These are phyloP conservation scores for Wallacemonas collosoma DNA, from an alignment of 208 protist genomes.

Conservation along the genomic window DNA sequence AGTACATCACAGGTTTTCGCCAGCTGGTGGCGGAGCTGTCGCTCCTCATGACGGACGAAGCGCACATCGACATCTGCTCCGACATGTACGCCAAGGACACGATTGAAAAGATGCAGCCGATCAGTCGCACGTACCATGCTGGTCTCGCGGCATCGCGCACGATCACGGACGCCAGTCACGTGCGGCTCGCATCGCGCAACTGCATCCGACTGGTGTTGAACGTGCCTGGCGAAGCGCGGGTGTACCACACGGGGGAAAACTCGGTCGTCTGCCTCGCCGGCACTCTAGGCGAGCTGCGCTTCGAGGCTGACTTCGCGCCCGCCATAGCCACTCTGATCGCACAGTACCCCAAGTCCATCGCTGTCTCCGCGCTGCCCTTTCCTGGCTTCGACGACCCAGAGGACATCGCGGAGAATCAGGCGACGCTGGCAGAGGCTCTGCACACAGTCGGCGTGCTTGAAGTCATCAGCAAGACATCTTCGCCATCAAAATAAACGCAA, in stretches of 20 bases:
- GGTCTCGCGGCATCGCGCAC: background rate
- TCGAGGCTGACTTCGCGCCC: conserved; percentile 66
- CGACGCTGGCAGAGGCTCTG: conserved; percentile 43
- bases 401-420: conserved; percentile 55
- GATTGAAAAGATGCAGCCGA: conserved; percentile 56
- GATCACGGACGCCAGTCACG: conserved; percentile 3
- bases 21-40: conserved; percentile 47
- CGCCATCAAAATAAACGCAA: background rate
- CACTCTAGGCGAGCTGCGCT: conserved; percentile 49
- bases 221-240: conserved; percentile 48
- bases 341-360: conserved; percentile 29
- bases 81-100: conserved; percentile 54
- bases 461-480: background rate
- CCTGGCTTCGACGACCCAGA: conserved; percentile 51
- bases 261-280: conserved; percentile 50
- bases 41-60: conserved; percentile 43
- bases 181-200: conserved; percentile 43
- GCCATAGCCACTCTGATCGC: conserved; percentile 62
- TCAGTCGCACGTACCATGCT: conserved; percentile 17
- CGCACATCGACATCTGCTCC: conserved; percentile 50
- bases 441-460: conserved; percentile 41
- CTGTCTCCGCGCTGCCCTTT: conserved; percentile 48
- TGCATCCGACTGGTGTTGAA: conserved; percentile 52
- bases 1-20: conserved; percentile 28
- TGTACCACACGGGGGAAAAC: conserved; percentile 62